Conservation (phyloP, 176 grass and related monocot genomes). For the Oryza australiensis region DNA sequence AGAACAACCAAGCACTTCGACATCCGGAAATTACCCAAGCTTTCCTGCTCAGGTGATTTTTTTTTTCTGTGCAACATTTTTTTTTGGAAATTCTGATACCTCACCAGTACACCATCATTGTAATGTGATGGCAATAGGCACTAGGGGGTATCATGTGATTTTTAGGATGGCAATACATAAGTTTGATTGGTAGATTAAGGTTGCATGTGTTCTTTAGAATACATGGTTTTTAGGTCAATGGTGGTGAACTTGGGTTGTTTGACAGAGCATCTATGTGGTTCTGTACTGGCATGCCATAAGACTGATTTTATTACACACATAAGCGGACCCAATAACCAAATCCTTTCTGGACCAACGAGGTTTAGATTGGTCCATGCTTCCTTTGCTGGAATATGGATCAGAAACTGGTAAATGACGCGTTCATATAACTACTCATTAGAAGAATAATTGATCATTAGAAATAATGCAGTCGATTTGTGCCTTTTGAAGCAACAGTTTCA, state of each 20-base stretch:
- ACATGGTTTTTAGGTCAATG: background rate
- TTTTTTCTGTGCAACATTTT: background rate
- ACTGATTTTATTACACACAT: background rate
- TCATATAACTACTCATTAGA: background rate
- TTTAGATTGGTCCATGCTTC: background rate
- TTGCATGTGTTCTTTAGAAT: background rate
- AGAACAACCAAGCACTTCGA: background rate
- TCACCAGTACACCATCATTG: background rate
- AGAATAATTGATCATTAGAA: background rate
- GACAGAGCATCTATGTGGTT: background rate
- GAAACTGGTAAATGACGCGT: background rate
- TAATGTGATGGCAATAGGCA: background rate
- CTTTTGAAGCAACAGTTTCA: background rate
- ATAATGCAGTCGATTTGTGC: background rate
- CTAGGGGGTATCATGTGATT: background rate
- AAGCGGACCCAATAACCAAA: background rate
- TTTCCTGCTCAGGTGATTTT: constrained; percentile 30
- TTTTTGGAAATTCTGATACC: background rate
- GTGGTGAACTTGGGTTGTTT: background rate
- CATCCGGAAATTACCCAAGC: background rate
- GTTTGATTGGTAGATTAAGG: constrained; percentile 3
- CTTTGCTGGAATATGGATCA: background rate
- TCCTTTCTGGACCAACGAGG: background rate
- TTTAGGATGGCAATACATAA: background rate
- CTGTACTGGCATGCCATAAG: background rate